Percentiles rank a stretch among this genome's conserved stretches.
Evolutionary conservation across 768 basidiomycete species (phyloP).

Genomic region (Russula ochroleuca): DNA sequence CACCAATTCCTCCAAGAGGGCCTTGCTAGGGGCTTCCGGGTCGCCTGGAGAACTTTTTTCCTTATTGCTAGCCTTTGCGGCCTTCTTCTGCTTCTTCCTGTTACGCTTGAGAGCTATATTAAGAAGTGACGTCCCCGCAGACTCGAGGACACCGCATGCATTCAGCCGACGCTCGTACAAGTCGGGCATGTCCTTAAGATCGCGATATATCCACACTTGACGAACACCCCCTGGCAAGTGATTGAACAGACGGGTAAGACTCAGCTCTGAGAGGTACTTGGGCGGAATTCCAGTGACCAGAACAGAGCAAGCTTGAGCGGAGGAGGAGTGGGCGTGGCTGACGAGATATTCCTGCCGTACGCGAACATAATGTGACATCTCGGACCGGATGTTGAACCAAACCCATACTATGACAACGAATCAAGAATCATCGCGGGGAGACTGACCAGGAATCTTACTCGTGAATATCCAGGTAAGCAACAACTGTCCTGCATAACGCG

Average conservation of each 20-base stretch:
- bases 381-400: constrained; percentile 70
- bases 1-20: constrained; percentile 46
- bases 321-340: constrained; percentile 62
- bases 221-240: constrained; percentile 87
- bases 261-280: constrained; percentile 66
- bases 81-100: constrained; percentile 49
- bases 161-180: constrained; percentile 69
- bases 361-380: constrained; percentile 76
- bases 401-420: constrained; percentile 62
- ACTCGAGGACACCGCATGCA: constrained; percentile 78
- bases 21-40: constrained; percentile 32
- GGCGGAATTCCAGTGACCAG: constrained; percentile 86
- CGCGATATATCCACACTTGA: constrained; percentile 87
- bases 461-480: constrained; percentile 75
- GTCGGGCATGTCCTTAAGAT: constrained; percentile 84
- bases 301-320: constrained; percentile 85
- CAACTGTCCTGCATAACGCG: constrained; percentile 74
- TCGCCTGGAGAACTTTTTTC: constrained; percentile 28
- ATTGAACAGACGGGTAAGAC: constrained; percentile 65
- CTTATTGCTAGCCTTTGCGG: constrained; percentile 36
- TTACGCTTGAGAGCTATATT: constrained; percentile 72
- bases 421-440: background rate
- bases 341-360: constrained; percentile 82
- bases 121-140: constrained; percentile 75
- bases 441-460: constrained; percentile 41